These are phyloP conservation scores for Wallacemonas rigidus DNA, from an alignment of 208 protist genomes.

Conservation along the genomic window DNA sequence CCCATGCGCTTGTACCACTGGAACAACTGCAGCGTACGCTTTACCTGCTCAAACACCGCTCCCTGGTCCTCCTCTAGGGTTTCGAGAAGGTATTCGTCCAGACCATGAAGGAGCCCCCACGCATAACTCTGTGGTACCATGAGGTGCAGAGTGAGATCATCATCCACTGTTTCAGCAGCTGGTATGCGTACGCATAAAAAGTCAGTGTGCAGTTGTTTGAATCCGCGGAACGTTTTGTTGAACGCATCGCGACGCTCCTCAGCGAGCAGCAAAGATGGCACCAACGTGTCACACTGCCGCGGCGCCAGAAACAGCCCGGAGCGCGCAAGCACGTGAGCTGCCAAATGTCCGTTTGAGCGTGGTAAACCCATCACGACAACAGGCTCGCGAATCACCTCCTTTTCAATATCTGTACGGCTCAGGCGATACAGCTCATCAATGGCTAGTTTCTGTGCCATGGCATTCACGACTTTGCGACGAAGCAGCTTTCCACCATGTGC, in stretches of 20 bases:
- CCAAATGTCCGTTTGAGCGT: conserved; percentile 86
- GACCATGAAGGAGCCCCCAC: conserved; percentile 88
- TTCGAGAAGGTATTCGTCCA: conserved; percentile 89
- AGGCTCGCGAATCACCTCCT: conserved; percentile 59
- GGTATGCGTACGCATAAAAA: conserved; percentile 74
- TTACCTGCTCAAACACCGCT: conserved; percentile 71
- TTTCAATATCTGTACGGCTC: conserved; percentile 73
- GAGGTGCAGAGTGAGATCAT: conserved; percentile 85
- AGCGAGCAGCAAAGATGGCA: conserved; percentile 68
- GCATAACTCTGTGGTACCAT: conserved; percentile 86
- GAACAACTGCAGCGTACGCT: conserved; percentile 73
- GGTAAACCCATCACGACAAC: conserved; percentile 86
- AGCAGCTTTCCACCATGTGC: conserved; percentile 65
- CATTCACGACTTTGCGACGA: conserved; percentile 61
- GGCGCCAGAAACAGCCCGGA: conserved; percentile 78
- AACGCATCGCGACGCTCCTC: conserved; percentile 67
- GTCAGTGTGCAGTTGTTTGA: conserved; percentile 61
- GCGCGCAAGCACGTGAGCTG: conserved; percentile 81
- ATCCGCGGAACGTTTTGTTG: conserved; percentile 48
- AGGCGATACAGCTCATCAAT: conserved; percentile 83
- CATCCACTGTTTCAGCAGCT: conserved; percentile 69
- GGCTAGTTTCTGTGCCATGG: conserved; percentile 73
- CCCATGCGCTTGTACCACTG: conserved; percentile 90
- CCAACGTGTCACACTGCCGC: conserved; percentile 78
- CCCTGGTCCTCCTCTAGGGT: conserved; percentile 86